Base-by-base conservation (phyloP, 2,329 filamentous ascomycete species). In the Xylaria digitata region DNA sequence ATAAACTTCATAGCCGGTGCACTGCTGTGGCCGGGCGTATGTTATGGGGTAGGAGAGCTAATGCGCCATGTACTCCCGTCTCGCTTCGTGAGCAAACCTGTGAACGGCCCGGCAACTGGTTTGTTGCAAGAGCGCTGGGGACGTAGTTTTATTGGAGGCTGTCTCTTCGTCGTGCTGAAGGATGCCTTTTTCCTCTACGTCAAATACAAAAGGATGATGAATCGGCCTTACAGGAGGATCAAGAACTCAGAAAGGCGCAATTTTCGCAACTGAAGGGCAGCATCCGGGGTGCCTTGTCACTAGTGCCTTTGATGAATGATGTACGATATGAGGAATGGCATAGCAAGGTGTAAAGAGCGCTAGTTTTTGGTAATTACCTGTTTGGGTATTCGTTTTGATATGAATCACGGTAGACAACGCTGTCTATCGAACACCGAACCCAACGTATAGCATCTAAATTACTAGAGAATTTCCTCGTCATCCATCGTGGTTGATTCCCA, bases 71-170 rank as follows among this genome's bases (percentile, higher is more conserved):
- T 86, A 0, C 82, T 97, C 0, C 95, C 95, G 0, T 81, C 81
- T 42, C 81, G 87, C 3, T 94, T 92, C 89, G 89, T 90, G 9
- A 80, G 81, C 0, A 79, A 80, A 8, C 78, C 82, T 1, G 26
- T 72, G 6, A 26, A 34, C 3, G 69, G 75, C 9, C 66, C 73
- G 8, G 68, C 70, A 48, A 87, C 87, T 0, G 90, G 92, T 0
- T 82, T 98, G 30, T 78, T 99, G 37, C 92, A 96, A 75, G 88
- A 92, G 72, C 89, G 90, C 65, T 98, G 96, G 93, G 96, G 94
- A 0, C 86, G 96, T 63, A 97, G 92, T 74, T 83, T 99, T 2
- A 86, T 96, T 0, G 96, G 96, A 1, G 96, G 96, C 0, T 96
- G 93, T 76, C 80, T 97, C 21, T 97, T 95, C 74, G 90, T 98